A percentile compares a stretch with the other conserved stretches of the same genome.
These are phyloP conservation scores for Dothideomycetes sp. DNA, from an alignment of 2,329 filamentous ascomycete species.

Conservation along the genomic window DNA sequence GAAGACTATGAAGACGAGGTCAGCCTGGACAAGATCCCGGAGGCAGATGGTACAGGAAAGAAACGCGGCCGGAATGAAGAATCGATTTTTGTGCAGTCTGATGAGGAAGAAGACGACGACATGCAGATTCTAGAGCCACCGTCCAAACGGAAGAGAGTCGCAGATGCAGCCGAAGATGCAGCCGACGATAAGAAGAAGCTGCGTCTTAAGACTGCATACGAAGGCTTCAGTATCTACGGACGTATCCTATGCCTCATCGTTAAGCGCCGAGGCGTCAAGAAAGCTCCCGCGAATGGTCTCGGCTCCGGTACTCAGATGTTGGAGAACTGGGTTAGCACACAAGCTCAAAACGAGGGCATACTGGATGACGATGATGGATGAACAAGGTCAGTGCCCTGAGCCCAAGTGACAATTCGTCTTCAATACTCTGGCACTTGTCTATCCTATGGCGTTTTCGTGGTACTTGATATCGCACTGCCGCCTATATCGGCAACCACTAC, in stretches of 20 bases:
- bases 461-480: not conserved
- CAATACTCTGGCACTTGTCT: too few relatives aligned
- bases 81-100: conserved; percentile 24
- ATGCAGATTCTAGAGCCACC: conserved; percentile 16
- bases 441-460: not conserved
- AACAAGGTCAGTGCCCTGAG: conserved; percentile 1
- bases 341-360: conserved; percentile 21
- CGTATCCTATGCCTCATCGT: conserved; percentile 86
- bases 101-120: conserved; percentile 23
- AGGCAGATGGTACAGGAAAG: conserved; percentile 17
- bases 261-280: conserved; percentile 51
- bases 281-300: conserved; percentile 12
- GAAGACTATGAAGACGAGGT: conserved; percentile 38
- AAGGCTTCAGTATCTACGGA: conserved; percentile 93
- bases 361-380: conserved; percentile 17
- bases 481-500: conserved; percentile 61
- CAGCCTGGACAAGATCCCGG: conserved; percentile 47
- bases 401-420: too few relatives aligned
- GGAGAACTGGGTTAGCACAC: conserved; percentile 28
- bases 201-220: conserved; percentile 74
- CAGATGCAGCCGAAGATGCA: conserved; percentile 13
- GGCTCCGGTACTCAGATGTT: conserved; percentile 25
- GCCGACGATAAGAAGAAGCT: conserved; percentile 86
- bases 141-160: conserved; percentile 14
- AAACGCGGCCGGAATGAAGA: conserved; percentile 16